phyloP scores from a whole-genome alignment of 139 green algal species.

The Bryopsis sp. region DNA sequence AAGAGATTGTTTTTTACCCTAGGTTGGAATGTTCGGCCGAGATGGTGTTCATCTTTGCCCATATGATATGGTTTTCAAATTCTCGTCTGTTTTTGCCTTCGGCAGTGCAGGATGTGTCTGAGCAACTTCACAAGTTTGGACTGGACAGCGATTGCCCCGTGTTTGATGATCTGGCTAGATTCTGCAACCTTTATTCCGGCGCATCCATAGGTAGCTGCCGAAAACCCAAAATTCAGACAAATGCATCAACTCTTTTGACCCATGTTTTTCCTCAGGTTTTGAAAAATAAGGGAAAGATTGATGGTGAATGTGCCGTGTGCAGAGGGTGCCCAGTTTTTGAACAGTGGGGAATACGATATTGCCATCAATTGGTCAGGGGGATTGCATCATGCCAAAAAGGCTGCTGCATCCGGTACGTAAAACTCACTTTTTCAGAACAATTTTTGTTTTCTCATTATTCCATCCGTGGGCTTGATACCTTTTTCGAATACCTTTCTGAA shows the following conservation, averaged over 20 bases:
- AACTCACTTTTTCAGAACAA: too few relatives aligned
- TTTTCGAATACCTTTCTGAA: too few relatives aligned
- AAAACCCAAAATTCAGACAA: background rate
- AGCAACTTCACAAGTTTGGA: slow-evolving; percentile 54
- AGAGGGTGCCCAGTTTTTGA: slow-evolving; percentile 77
- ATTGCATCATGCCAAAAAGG: slow-evolving; percentile 93
- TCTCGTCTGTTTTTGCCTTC: background rate
- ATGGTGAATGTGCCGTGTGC: background rate
- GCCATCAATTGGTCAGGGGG: slow-evolving; percentile 96
- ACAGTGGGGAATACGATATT: slow-evolving; percentile 73
- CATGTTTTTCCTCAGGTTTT: background rate
- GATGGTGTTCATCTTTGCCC: background rate
- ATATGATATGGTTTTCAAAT: background rate
- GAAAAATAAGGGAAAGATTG: background rate
- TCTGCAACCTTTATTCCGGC: slow-evolving; percentile 78
- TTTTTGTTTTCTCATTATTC: too few relatives aligned
- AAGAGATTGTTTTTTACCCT: background rate
- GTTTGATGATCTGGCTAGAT: slow-evolving; percentile 37
- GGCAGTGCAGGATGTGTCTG: background rate
- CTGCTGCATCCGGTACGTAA: slow-evolving; percentile 5
- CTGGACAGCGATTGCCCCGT: slow-evolving; percentile 82
- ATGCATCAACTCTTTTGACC: background rate
- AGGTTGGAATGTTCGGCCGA: background rate
- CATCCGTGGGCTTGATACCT: too few relatives aligned
- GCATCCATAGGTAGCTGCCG: slow-evolving; percentile 47